Evolutionary conservation across 1,284 basidiomycete species (phyloP).

Genomic region (Naganishia liquefaciens): DNA sequence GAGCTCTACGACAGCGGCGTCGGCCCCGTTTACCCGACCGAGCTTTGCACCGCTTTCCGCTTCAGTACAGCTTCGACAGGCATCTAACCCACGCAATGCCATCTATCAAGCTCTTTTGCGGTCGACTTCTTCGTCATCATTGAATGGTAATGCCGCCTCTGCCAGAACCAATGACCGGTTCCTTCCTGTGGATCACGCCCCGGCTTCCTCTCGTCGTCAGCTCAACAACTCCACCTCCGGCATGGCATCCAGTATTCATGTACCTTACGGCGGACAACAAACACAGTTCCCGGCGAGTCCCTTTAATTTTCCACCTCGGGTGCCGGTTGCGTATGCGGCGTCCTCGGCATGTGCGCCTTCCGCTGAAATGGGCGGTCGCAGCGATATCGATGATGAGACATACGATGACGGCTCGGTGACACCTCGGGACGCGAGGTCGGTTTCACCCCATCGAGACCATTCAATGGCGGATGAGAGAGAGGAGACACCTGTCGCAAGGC

Average conservation of each 20-base stretch:
- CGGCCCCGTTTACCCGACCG: slow-evolving; percentile 2
- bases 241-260: not conserved
- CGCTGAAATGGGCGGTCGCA: not conserved
- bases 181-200: slow-evolving; percentile 2
- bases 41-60: slow-evolving; percentile 29
- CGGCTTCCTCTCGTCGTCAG: slow-evolving; percentile 19
- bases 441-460: slow-evolving; percentile 1
- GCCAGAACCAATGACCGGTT: not conserved
- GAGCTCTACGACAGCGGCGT: too few species aligned
- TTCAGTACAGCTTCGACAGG: slow-evolving; percentile 17
- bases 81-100: slow-evolving; percentile 12
- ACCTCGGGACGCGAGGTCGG: slow-evolving; percentile 11
- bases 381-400: not conserved
- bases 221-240: slow-evolving; percentile 9
- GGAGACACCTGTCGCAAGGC: slow-evolving; percentile 11
- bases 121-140: slow-evolving; percentile 1
- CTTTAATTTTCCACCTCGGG: slow-evolving; percentile 22
- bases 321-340: slow-evolving; percentile 20
- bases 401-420: slow-evolving; percentile 14
- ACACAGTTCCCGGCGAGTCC: slow-evolving; percentile 28
- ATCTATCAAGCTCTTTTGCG: slow-evolving; percentile 33
- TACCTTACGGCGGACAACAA: slow-evolving; percentile 23
- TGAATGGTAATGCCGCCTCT: not conserved
- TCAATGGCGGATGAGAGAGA: slow-evolving; percentile 5
- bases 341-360: not conserved